Conservation (phyloP, 306 rosid genomes). For the Trifolium dubium region DNA sequence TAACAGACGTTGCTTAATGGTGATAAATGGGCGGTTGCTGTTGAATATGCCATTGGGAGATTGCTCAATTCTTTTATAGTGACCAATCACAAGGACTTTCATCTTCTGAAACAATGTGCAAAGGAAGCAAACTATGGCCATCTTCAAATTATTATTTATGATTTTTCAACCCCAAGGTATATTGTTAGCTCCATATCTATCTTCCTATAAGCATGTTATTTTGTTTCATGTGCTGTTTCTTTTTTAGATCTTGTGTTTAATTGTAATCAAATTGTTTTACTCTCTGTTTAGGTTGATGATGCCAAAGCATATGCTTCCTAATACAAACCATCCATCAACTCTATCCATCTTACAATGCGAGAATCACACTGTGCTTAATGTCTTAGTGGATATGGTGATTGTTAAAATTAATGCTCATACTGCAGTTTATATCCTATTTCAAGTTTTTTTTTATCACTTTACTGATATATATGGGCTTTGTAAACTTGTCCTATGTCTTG, state of each 20-base stretch:
- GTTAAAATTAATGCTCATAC: not conserved
- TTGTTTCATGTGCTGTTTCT: not conserved
- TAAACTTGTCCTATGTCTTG: not conserved
- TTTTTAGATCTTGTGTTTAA: not conserved
- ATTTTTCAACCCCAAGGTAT: not conserved
- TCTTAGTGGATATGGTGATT: not conserved
- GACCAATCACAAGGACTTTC: not conserved
- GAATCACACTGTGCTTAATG: not conserved
- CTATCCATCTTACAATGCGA: not conserved
- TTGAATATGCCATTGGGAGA: not conserved
- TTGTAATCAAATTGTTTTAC: not conserved
- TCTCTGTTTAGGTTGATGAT: not conserved
- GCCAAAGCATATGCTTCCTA: not conserved
- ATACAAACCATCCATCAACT: not conserved
- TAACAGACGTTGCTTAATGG: not conserved
- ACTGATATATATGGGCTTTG: not conserved
- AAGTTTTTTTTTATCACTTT: not conserved
- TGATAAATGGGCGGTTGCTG: not conserved
- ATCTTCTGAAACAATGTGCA: not conserved
- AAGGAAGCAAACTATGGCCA: not conserved
- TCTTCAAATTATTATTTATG: too few species aligned
- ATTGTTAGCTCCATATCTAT: not conserved
- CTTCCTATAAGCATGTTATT: not conserved
- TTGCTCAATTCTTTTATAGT: not conserved
- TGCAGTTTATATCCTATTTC: not conserved